A percentile compares a stretch with the other conserved stretches of the same genome.
Evolutionary conservation across 352 stramenopile species (phyloP).

Genomic region (Phytopythium sindhum): DNA sequence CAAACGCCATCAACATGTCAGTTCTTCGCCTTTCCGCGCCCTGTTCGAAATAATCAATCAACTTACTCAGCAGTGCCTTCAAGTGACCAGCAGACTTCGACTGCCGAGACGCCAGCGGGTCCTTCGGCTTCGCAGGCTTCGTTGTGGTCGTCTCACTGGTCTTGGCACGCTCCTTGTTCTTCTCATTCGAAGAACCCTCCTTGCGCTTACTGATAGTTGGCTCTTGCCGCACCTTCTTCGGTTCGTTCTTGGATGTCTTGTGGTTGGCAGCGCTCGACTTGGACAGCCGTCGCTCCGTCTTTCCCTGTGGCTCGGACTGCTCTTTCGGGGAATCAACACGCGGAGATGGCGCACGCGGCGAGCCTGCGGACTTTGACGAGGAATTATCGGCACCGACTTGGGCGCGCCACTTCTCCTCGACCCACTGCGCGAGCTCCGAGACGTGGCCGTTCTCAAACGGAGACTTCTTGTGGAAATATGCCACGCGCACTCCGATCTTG

Average conservation of each 20-base stretch:
- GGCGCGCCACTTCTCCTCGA: conserved; percentile 59
- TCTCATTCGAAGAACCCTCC: background rate
- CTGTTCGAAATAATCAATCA: conserved; percentile 1
- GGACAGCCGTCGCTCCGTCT: background rate
- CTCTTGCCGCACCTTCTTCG: conserved; percentile 5
- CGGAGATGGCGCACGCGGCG: background rate
- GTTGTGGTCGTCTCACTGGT: background rate
- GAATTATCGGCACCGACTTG: conserved; percentile 19
- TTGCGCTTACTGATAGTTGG: background rate
- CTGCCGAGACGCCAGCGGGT: background rate
- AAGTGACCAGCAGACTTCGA: conserved; percentile 69
- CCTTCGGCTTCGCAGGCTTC: background rate
- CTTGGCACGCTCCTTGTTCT: background rate
- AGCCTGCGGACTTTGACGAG: conserved; percentile 5
- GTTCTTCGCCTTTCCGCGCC: background rate
- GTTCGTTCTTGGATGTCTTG: conserved; percentile 6
- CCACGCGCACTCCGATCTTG: conserved; percentile 52
- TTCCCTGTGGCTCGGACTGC: background rate
- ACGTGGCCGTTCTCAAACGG: conserved; percentile 26
- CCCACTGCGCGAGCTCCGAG: conserved; percentile 39
- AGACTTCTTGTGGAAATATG: conserved; percentile 31
- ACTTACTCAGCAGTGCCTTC: conserved; percentile 50
- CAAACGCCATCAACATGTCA: background rate
- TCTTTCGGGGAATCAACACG: background rate
- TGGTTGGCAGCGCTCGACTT: conserved; percentile 5